Percentiles rank a stretch among this genome's conserved stretches.
Conservation (phyloP, 78 protist genomes). For the Guillardia theta region DNA sequence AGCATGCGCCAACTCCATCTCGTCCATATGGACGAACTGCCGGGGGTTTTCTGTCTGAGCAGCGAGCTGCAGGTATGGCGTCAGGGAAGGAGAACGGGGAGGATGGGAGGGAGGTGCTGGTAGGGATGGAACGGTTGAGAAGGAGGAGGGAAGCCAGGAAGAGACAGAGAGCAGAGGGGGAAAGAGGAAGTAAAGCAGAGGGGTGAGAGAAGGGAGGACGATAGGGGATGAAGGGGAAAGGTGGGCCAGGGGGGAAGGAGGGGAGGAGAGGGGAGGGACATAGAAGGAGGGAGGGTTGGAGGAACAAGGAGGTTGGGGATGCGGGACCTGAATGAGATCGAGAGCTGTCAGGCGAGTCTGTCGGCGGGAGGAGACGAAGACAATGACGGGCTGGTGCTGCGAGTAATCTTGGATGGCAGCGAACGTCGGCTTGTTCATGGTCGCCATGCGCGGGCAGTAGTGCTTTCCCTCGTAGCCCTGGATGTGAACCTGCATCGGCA, state of each 20-base stretch:
- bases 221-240: no score
- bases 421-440: constrained; percentile 98
- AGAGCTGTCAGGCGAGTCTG: constrained; percentile 98
- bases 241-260: no score
- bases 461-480: constrained; percentile 94
- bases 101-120: no score
- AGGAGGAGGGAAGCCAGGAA: no score
- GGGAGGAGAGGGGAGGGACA: no score
- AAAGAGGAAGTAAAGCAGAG: no score
- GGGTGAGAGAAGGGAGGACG: no score
- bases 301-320: no score
- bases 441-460: constrained; percentile 99
- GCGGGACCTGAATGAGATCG: constrained; percentile 53
- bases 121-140: no score
- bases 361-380: constrained; percentile 96
- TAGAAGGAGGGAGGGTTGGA: no score
- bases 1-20: constrained; percentile 44
- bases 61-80: constrained; percentile 38
- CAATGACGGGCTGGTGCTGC: constrained; percentile 60
- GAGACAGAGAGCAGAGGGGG: no score
- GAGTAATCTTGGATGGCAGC: constrained; percentile 36
- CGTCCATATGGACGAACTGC: constrained; percentile 61
- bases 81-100: constrained; percentile 68
- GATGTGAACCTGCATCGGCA: constrained; percentile 57
- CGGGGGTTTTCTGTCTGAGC: neutral